phyloP scores from a whole-genome alignment of 2,329 filamentous ascomycete species.

The Pseudogymnoascus sp. region DNA sequence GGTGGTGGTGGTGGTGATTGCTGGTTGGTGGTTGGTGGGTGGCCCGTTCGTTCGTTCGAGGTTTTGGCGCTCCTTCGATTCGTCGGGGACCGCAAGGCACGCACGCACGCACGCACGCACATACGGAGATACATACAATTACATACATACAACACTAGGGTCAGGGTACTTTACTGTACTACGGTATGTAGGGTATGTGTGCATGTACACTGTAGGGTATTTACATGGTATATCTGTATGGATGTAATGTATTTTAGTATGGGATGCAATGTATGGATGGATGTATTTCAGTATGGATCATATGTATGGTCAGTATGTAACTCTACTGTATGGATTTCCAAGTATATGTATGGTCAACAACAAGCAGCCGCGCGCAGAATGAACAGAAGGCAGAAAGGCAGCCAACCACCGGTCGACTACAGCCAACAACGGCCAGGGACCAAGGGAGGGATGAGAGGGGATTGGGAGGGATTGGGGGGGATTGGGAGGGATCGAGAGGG shows the following conservation, averaged over 20 bases:
- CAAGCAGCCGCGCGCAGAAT: background rate
- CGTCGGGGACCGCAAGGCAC: background rate
- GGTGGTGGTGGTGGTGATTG: background rate
- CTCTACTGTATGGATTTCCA: too few species aligned
- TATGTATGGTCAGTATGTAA: too few species aligned
- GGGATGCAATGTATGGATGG: background rate
- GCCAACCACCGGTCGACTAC: background rate
- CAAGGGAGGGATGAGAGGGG: too few species aligned
- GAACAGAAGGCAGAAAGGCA: background rate
- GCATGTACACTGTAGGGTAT: background rate
- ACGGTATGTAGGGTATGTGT: background rate
- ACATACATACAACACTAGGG: too few species aligned
- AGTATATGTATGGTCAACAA: too few species aligned
- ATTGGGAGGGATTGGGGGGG: too few species aligned
- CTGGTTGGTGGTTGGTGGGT: background rate
- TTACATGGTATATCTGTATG: background rate
- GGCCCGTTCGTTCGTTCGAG: background rate
- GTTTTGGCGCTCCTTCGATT: background rate
- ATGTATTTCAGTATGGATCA: background rate
- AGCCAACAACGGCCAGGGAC: background rate
- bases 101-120: too few species aligned
- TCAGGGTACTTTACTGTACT: too few species aligned
- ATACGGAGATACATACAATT: too few species aligned
- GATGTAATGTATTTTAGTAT: background rate
- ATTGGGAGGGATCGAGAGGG: too few species aligned